Conservation (phyloP, 2,329 filamentous ascomycete species). For the Periglandula ipomoeae region DNA sequence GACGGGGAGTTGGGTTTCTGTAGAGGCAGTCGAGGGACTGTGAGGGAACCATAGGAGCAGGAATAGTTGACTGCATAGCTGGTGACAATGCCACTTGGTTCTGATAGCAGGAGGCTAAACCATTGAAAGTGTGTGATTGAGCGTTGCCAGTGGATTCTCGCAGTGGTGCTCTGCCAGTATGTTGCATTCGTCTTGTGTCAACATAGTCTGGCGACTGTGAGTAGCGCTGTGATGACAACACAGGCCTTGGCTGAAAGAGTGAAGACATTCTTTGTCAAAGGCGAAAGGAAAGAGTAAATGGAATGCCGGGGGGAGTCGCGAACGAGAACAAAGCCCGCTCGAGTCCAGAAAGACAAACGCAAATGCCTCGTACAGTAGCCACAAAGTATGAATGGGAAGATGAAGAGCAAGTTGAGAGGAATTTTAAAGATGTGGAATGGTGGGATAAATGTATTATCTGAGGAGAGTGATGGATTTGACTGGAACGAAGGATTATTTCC, state of each 20-base stretch:
- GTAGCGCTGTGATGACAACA: slow-evolving; percentile 43
- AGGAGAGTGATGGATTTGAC: slow-evolving; percentile 23
- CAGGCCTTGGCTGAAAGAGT: slow-evolving; percentile 33
- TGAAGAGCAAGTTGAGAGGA: slow-evolving; percentile 28
- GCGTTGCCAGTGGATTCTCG: slow-evolving; percentile 44
- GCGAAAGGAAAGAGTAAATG: slow-evolving; percentile 16
- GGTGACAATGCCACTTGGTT: slow-evolving; percentile 32
- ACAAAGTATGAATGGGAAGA: slow-evolving; percentile 18
- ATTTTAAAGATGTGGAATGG: slow-evolving; percentile 33
- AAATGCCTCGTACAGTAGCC: slow-evolving; percentile 19
- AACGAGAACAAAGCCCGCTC: slow-evolving; percentile 18
- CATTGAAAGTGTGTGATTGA: slow-evolving; percentile 33
- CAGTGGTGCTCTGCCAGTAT: slow-evolving; percentile 35
- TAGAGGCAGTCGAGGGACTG: slow-evolving; percentile 35
- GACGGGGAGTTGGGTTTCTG: slow-evolving; percentile 26
- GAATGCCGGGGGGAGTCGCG: slow-evolving; percentile 22
- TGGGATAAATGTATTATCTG: slow-evolving; percentile 32
- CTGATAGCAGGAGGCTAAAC: slow-evolving; percentile 35
- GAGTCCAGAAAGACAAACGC: slow-evolving; percentile 8
- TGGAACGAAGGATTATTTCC: slow-evolving; percentile 26
- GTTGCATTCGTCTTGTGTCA: slow-evolving; percentile 35
- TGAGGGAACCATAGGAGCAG: slow-evolving; percentile 42
- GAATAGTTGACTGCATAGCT: slow-evolving; percentile 37
- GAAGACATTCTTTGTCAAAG: slow-evolving; percentile 24
- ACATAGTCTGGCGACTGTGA: slow-evolving; percentile 37